phyloP scores from a whole-genome alignment of 2,329 filamentous ascomycete genomes.

The Alternaria hordeiaustralica region DNA sequence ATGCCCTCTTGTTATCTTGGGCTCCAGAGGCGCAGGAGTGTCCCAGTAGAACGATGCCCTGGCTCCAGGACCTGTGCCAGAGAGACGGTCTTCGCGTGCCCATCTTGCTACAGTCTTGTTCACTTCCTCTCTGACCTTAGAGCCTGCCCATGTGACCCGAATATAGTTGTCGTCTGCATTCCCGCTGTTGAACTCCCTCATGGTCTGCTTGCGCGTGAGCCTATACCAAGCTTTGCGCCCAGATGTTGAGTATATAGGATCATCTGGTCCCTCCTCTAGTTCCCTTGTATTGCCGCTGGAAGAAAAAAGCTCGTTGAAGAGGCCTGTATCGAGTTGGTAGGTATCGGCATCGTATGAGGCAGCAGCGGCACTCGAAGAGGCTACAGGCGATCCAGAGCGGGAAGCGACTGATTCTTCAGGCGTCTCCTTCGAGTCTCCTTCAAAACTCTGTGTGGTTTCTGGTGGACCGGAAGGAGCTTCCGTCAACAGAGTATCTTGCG shows the following conservation, averaged over 20 bases:
- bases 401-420: background rate
- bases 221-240: conserved; percentile 51
- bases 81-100: conserved; percentile 47
- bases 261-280: conserved; percentile 28
- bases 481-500: conserved; percentile 6
- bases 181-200: conserved; percentile 47
- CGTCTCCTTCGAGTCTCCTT: background rate
- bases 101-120: conserved; percentile 46
- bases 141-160: conserved; percentile 47
- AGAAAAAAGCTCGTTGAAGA: conserved; percentile 40
- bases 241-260: conserved; percentile 43
- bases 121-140: conserved; percentile 40
- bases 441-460: background rate
- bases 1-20: conserved; percentile 22
- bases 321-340: conserved; percentile 20
- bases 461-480: background rate
- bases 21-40: conserved; percentile 28
- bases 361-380: background rate
- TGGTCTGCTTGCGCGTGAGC: conserved; percentile 47
- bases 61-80: conserved; percentile 43
- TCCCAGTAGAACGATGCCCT: conserved; percentile 50
- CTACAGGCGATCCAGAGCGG: background rate
- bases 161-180: conserved; percentile 46
- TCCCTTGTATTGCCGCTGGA: conserved; percentile 5
- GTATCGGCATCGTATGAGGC: background rate